These are phyloP conservation scores for Aspergillus fumigatus DNA, from an alignment of 2,329 filamentous ascomycete genomes.

Conservation along the genomic window DNA sequence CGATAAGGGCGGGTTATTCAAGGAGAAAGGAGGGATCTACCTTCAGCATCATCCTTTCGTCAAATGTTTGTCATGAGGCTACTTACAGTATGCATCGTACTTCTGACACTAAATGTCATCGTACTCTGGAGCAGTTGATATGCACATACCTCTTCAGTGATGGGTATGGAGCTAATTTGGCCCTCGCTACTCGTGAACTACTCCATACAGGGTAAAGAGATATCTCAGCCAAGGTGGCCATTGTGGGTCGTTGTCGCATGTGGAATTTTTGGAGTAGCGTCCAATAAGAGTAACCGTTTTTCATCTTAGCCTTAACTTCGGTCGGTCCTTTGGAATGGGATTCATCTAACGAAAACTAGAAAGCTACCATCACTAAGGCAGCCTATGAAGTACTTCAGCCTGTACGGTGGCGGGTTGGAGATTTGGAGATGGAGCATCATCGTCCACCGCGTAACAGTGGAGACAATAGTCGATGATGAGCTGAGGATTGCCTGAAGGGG, in stretches of 20 bases:
- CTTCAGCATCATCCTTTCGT: background rate
- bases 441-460: background rate
- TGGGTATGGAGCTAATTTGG: too few relatives aligned
- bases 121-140: background rate
- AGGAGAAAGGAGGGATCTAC: background rate
- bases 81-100: background rate
- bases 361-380: background rate
- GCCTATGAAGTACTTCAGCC: too few relatives aligned
- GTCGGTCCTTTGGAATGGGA: background rate
- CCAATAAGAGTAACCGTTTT: conserved; percentile 11
- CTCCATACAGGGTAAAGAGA: conserved; percentile 11
- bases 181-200: conserved; percentile 9
- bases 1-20: background rate
- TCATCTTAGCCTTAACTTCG: conserved; percentile 2
- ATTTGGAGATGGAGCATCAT: background rate
- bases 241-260: conserved; percentile 6
- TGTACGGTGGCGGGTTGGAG: conserved; percentile 1
- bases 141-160: background rate
- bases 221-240: background rate
- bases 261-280: conserved; percentile 1
- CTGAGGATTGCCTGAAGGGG: conserved; percentile 14
- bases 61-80: background rate
- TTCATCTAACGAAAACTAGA: background rate
- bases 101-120: background rate
- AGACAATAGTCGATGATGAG: conserved; percentile 1